Evolutionary conservation across 352 stramenopile species (phyloP).

Genomic region (Pythium monospermum): DNA sequence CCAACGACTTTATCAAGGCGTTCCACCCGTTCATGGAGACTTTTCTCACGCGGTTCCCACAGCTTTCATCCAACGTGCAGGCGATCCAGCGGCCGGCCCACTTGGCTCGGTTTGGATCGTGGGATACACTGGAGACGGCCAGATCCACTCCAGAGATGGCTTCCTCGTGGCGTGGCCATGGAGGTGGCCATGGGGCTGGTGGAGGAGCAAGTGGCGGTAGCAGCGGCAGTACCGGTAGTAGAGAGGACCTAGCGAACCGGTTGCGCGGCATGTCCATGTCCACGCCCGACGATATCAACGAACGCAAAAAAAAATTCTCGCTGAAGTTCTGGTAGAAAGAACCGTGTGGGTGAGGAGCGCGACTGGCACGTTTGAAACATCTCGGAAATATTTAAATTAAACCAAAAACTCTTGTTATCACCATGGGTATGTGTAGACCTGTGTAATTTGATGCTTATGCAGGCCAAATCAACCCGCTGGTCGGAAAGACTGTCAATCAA

Average conservation of each 20-base stretch:
- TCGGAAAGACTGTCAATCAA: no score
- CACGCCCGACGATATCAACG: constrained; percentile 34
- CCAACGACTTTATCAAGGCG: constrained; percentile 58
- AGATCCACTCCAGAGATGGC: constrained; percentile 5
- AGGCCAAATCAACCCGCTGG: no score
- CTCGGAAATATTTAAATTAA: background rate
- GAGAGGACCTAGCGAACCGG: constrained; percentile 28
- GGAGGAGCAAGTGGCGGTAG: no score
- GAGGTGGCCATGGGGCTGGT: no score
- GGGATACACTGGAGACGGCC: constrained; percentile 15
- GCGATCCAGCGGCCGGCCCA: constrained; percentile 5
- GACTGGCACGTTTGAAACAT: background rate
- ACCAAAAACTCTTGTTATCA: background rate
- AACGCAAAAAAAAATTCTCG: constrained; percentile 69
- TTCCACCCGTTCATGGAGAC: constrained; percentile 60
- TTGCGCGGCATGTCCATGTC: constrained; percentile 58
- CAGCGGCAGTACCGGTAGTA: no score
- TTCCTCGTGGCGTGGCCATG: no score
- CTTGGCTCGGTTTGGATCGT: constrained; percentile 13
- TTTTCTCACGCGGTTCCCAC: constrained; percentile 58
- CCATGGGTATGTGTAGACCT: no score
- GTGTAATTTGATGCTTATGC: no score
- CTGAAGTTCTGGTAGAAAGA: constrained; percentile 63
- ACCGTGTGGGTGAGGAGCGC: no score
- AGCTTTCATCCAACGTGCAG: constrained; percentile 28